Conservation (phyloP, 768 basidiomycete species). For the Daedaleopsis nitida region DNA sequence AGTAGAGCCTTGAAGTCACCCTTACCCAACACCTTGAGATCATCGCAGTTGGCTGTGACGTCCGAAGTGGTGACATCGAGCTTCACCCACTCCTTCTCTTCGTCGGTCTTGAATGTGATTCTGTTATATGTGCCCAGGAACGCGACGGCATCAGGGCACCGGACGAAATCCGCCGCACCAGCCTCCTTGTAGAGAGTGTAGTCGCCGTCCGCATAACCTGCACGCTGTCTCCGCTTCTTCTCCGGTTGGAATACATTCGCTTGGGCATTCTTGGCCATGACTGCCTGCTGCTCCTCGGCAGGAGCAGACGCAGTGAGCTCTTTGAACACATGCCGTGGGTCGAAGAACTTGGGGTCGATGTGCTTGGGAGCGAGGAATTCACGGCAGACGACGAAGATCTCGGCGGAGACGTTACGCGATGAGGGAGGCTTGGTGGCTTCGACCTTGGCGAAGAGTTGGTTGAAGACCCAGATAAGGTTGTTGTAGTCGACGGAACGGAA, state of each 20-base stretch:
- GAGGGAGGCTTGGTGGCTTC: constrained; percentile 99
- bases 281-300: constrained; percentile 50
- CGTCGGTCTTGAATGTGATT: constrained; percentile 76
- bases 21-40: constrained; percentile 96
- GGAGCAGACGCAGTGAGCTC: constrained; percentile 62
- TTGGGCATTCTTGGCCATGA: constrained; percentile 66
- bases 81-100: constrained; percentile 86
- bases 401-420: constrained; percentile 97
- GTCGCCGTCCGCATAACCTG: constrained; percentile 94
- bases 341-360: constrained; percentile 97
- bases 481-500: constrained; percentile 99
- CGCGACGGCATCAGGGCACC: constrained; percentile 69
- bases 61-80: constrained; percentile 76
- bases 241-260: constrained; percentile 97
- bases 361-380: constrained; percentile 93
- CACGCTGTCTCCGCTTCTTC: constrained; percentile 90
- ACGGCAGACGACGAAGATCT: constrained; percentile 98
- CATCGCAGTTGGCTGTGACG: constrained; percentile 79
- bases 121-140: constrained; percentile 78
- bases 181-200: constrained; percentile 84
- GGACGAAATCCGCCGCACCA: constrained; percentile 71
- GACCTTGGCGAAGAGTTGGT: constrained; percentile 92
- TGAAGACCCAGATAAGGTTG: constrained; percentile 98
- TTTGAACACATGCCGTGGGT: constrained; percentile 97
- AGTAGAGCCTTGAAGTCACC: constrained; percentile 93